Percentiles rank a stretch among this genome's conserved stretches.
phyloP scores from a whole-genome alignment of 169 alveolate species.

The Eimeria acervulina region DNA sequence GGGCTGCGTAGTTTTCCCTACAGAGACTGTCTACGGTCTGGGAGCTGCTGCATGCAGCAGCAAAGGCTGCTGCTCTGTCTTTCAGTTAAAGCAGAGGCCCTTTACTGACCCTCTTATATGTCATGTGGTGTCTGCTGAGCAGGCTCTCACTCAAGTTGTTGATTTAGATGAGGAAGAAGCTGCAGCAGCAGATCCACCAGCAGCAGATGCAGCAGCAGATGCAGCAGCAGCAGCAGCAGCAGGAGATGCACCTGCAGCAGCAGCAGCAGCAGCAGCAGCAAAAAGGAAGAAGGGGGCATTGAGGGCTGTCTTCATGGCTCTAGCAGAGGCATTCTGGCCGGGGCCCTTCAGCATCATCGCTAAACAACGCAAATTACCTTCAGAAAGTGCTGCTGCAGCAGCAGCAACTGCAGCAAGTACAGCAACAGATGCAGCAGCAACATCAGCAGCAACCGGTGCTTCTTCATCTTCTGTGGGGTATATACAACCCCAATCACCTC shows the following conservation, averaged over 20 bases:
- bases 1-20: constrained; percentile 95
- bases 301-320: constrained; percentile 80
- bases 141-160: constrained; percentile 63
- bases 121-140: constrained; percentile 88
- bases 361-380: constrained; percentile 6
- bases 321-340: constrained; percentile 95
- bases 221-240: constrained; percentile 46
- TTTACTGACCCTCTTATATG: constrained; percentile 96
- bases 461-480: not conserved
- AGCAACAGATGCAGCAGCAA: not conserved
- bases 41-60: constrained; percentile 88
- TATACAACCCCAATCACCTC: not conserved
- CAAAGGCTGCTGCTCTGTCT: constrained; percentile 94
- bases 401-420: not conserved
- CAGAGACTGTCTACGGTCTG: constrained; percentile 97
- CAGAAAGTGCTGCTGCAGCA: not conserved
- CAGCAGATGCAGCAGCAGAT: constrained; percentile 70
- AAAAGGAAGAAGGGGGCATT: not conserved
- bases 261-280: constrained; percentile 6
- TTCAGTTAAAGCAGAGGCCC: constrained; percentile 94
- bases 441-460: not conserved
- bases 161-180: constrained; percentile 86
- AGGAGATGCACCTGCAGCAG: not conserved
- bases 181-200: not conserved
- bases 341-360: constrained; percentile 95